Evolutionary conservation across 2,329 filamentous ascomycete genomes (phyloP).

Genomic region (Phialophora chinensis): DNA sequence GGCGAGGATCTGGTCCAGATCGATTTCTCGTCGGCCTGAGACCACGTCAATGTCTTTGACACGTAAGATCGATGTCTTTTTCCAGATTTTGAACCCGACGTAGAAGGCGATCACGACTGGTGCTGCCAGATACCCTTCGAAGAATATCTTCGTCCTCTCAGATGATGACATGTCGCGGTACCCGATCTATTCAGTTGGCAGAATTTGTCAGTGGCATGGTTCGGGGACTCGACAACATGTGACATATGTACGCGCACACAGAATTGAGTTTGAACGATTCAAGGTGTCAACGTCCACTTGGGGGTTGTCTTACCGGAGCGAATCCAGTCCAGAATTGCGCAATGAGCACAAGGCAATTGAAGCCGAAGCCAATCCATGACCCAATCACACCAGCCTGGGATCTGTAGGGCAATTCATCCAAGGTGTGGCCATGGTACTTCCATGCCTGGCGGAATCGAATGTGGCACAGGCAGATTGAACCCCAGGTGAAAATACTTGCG

Average conservation of each 20-base stretch:
- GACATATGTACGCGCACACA: background rate
- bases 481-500: constrained; percentile 75
- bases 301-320: constrained; percentile 59
- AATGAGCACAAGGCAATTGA: constrained; percentile 77
- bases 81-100: constrained; percentile 46
- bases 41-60: constrained; percentile 55
- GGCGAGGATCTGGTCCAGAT: constrained; percentile 63
- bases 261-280: background rate
- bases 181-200: constrained; percentile 52
- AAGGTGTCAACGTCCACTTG: background rate
- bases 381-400: constrained; percentile 79
- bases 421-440: constrained; percentile 69
- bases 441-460: constrained; percentile 87
- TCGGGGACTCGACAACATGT: background rate
- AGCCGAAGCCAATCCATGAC: constrained; percentile 77
- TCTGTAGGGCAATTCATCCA: constrained; percentile 78
- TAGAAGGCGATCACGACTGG: constrained; percentile 63
- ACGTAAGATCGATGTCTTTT: constrained; percentile 18
- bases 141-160: constrained; percentile 69
- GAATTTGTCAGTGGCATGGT: background rate
- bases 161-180: constrained; percentile 47
- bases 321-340: constrained; percentile 89
- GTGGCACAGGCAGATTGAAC: constrained; percentile 55
- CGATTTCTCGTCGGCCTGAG: constrained; percentile 81
- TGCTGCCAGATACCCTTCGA: constrained; percentile 64